Evolutionary conservation across 257 asterid genomes (phyloP), one percentile per base, ranked within the genome.

Genomic region (Craterostigma plantagineum): DNA sequence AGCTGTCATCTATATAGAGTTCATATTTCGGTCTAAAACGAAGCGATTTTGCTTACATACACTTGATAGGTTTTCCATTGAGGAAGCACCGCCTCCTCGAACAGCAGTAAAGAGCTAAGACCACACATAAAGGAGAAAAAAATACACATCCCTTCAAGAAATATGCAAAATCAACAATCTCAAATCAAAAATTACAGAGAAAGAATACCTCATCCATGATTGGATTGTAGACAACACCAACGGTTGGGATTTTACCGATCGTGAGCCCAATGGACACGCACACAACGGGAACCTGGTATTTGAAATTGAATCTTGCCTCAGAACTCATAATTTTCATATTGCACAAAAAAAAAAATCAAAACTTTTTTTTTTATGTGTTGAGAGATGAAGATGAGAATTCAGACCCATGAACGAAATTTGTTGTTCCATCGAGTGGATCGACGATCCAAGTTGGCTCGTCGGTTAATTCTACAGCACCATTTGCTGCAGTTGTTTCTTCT

Each of bases 371-470:
- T 23, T 23, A 2, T 6, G n/a, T n/a, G n/a, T n/a, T n/a, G n/a
- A n/a, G n/a, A n/a, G n/a, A 23, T 23, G 16, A 40, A 11, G 13
- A 7, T 11, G 34, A 43, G 10, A n/a, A 35, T 70, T 50, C n/a
- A n/a, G 64, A 72, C 98, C 95, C 95, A 16, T 90, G 98, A 38
- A 82, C 98, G 65, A 90, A 90, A 47, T 90, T 90, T 56, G 93
- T 83, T 3, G 98, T 90, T 61, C 98, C 98, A 57, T 90, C 98
- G 16, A 83, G 63, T 33, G 98, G 98, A 68, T 87, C 98, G 58
- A 82, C 98, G 43, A 87, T 70, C 98, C 98, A 87, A 51, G 95
- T 87, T 34, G 98, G 95, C 41, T 77, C 92, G 45, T 79, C 87
- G 10, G 95, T 90, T 65, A 90, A 71, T 63, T 63, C 81, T 41